Evolutionary conservation across 768 basidiomycete species (phyloP).

Genomic region (Mycena maculata): DNA sequence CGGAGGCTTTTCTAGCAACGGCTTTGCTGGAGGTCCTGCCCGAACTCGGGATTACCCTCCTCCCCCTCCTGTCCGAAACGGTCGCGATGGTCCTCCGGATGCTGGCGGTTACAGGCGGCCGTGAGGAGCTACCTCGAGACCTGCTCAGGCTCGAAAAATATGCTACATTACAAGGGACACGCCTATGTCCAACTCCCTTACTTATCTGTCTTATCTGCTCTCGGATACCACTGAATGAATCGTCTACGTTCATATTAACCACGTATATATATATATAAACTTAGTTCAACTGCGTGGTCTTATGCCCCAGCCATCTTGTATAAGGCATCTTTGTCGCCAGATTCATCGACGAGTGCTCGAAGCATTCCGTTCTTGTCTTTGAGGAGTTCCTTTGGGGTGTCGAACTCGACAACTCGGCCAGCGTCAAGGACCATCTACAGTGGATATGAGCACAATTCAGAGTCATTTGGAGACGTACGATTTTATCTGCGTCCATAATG

Average conservation of each 20-base stretch:
- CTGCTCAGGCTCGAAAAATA: background rate
- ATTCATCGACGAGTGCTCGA: conserved; percentile 68
- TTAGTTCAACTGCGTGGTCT: conserved; percentile 12
- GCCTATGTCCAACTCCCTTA: background rate
- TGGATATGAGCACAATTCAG: conserved; percentile 2
- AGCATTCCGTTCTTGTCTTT: conserved; percentile 61
- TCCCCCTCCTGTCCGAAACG: conserved; percentile 55
- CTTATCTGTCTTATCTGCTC: background rate
- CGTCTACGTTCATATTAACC: conserved; percentile 10
- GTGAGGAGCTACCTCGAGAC: conserved; percentile 31
- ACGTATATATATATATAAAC: conserved; percentile 23
- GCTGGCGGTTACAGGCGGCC: conserved; percentile 53
- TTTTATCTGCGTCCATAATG: conserved; percentile 48
- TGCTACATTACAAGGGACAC: conserved; percentile 12
- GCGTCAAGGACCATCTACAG: conserved; percentile 56
- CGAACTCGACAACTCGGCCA: conserved; percentile 65
- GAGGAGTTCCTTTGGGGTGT: conserved; percentile 64
- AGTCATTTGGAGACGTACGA: conserved; percentile 43
- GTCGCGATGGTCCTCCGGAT: conserved; percentile 54
- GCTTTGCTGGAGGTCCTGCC: conserved; percentile 58
- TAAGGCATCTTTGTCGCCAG: conserved; percentile 62
- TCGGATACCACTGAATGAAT: conserved; percentile 14
- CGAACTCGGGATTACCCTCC: conserved; percentile 48
- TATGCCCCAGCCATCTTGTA: conserved; percentile 55
- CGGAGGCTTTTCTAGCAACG: conserved; percentile 56